phyloP scores from a whole-genome alignment of 2,329 filamentous ascomycete genomes.

The Trichophyton rubrum region DNA sequence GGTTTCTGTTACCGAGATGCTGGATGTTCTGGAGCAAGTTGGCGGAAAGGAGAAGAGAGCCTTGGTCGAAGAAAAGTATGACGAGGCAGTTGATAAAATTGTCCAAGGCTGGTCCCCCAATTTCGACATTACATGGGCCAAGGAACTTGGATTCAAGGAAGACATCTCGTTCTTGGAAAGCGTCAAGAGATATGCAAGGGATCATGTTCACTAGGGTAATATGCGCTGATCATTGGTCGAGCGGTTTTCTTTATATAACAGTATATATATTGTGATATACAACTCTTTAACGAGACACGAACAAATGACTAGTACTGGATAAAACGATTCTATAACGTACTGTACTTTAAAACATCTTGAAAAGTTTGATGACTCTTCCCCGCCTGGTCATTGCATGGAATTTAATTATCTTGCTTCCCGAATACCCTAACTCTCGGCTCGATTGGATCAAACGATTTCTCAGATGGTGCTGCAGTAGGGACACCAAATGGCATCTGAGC shows the following conservation, averaged over 20 bases:
- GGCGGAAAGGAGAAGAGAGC: constrained; percentile 44
- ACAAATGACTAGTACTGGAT: neutral
- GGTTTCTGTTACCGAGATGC: constrained; percentile 47
- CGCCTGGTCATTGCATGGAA: neutral
- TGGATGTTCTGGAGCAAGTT: constrained; percentile 45
- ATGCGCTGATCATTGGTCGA: neutral
- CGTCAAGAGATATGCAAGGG: constrained; percentile 27
- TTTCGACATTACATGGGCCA: constrained; percentile 44
- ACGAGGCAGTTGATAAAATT: constrained; percentile 44
- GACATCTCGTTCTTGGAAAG: constrained; percentile 33
- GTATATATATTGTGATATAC: neutral
- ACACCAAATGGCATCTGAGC: constrained; percentile 75
- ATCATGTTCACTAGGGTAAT: constrained; percentile 16
- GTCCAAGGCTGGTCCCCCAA: constrained; percentile 49
- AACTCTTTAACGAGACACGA: neutral
- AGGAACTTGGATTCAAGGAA: constrained; percentile 35
- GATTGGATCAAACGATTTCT: constrained; percentile 53
- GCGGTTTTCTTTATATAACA: neutral
- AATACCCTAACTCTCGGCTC: constrained; percentile 56
- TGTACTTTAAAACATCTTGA: no score
- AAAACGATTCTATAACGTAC: neutral
- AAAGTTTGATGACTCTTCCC: no score
- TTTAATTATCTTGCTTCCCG: constrained; percentile 19
- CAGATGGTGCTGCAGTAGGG: constrained; percentile 39
- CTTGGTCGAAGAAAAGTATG: constrained; percentile 43